Percentiles rank a stretch among this genome's conserved stretches.
phyloP scores from a whole-genome alignment of 1,284 basidiomycete genomes.

The Leccinum pachyderme region DNA sequence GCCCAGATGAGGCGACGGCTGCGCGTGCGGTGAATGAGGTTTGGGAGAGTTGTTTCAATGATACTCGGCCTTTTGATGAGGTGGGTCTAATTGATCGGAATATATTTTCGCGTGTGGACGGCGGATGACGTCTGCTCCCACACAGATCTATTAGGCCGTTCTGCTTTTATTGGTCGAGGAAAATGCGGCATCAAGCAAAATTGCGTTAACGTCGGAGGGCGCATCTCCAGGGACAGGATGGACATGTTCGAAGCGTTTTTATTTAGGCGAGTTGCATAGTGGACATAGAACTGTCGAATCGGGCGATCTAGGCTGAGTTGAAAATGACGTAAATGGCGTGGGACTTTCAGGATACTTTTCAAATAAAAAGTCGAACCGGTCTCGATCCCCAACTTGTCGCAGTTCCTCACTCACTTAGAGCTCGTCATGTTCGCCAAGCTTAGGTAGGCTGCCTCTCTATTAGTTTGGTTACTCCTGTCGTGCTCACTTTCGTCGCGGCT shows the following conservation, averaged over 20 bases:
- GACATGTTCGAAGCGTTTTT: background rate
- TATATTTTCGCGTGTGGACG: background rate
- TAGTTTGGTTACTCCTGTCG: background rate
- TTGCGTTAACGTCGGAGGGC: background rate
- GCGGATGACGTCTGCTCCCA: slow-evolving; percentile 15
- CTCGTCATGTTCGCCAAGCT: slow-evolving; percentile 38
- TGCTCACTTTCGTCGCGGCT: background rate
- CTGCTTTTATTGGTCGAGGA: slow-evolving; percentile 1
- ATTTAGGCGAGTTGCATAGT: slow-evolving; percentile 3
- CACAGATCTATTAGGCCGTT: slow-evolving; percentile 32
- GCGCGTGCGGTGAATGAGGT: slow-evolving; percentile 93
- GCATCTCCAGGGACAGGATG: slow-evolving; percentile 7
- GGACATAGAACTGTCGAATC: slow-evolving; percentile 9
- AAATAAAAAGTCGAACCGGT: slow-evolving; percentile 20
- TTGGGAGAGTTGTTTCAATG: slow-evolving; percentile 93
- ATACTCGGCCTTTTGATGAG: slow-evolving; percentile 97
- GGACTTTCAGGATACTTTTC: slow-evolving; percentile 17
- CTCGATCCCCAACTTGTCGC: background rate
- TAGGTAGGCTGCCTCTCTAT: slow-evolving; percentile 21
- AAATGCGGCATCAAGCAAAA: background rate
- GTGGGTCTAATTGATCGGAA: slow-evolving; percentile 40
- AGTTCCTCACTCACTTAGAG: slow-evolving; percentile 16
- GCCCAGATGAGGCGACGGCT: slow-evolving; percentile 73
- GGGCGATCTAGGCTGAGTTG: slow-evolving; percentile 1
- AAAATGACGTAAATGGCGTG: slow-evolving; percentile 16